A percentile compares a stretch with the other conserved stretches of the same genome.
Evolutionary conservation across 352 stramenopile species (phyloP).

Genomic region (Pythium plurisporium): DNA sequence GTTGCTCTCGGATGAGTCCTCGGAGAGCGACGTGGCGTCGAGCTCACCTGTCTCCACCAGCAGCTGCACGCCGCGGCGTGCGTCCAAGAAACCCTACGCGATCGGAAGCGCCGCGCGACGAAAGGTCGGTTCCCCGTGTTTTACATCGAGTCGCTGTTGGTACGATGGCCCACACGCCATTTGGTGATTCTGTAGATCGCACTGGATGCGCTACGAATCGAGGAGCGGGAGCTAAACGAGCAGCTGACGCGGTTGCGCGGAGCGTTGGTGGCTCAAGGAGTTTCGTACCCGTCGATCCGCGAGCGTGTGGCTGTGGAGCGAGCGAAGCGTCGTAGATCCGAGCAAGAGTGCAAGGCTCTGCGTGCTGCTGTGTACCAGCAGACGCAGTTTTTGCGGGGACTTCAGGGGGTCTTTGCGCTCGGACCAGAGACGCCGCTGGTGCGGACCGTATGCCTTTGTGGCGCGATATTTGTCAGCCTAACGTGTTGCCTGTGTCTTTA

Average conservation of each 20-base stretch:
- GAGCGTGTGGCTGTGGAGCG: background rate
- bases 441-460: too few species aligned
- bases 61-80: background rate
- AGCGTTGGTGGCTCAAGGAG: background rate
- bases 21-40: too few species aligned
- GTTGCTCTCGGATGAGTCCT: background rate
- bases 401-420: background rate
- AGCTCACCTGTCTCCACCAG: background rate
- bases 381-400: conserved; percentile 6
- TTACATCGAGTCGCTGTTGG: background rate
- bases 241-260: background rate
- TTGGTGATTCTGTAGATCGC: background rate
- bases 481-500: too few species aligned
- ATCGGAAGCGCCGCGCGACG: background rate
- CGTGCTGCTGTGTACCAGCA: conserved; percentile 4
- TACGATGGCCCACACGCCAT: background rate
- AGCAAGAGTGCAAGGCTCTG: conserved; percentile 8
- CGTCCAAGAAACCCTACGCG: background rate
- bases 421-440: background rate
- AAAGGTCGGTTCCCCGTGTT: conserved; percentile 1
- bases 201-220: background rate
- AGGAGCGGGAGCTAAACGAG: background rate
- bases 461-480: too few species aligned
- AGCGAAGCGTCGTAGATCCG: background rate
- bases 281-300: background rate